Base-by-base conservation (phyloP, 2,329 filamentous ascomycete species). In the Cryphonectria naterciae region DNA sequence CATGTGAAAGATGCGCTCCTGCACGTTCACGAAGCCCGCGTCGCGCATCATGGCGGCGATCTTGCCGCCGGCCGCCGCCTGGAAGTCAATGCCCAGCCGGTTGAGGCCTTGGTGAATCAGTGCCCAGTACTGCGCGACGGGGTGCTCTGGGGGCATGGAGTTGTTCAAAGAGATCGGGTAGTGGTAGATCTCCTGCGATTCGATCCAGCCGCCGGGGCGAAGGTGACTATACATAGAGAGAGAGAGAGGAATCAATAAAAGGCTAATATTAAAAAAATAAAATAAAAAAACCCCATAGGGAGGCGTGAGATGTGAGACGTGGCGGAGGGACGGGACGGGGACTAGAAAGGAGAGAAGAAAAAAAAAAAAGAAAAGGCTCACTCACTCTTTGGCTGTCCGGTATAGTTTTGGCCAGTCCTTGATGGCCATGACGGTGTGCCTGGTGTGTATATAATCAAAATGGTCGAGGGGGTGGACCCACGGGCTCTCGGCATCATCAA, bases 371-470 rank as follows among this genome's bases (percentile, higher is more conserved):
- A 32, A 32, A 3, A 32, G 4, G 28, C 28, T 39, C 41, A 49
- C 69, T 75, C 75, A 87, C 86, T 85, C 82, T 56, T 83, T 80
- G 1, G 83, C 80, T 69, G 83, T 82, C 19, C 78, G 77, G 70
- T 89, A 82, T 0, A 89, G 76, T 19, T 76, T 80, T 1, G 81
- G 81, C 87, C 87, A 90, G 75, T 89, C 82, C 65, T 83, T 85
- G 70, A 90, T 85, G 2, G 84, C 86, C 81, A 86, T 84, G 19
- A 86, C 85, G 0, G 85, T 86, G 70, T 87, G 85, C 3, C 87
- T 81, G n/a, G 83, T 84, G 75, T 90, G 88, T 46, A 91, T 84
- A 71, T 88, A 89, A 76, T 91, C 88, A 68, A 89, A 90, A 67
- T 85, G 82, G 71, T 88, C 84, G 4, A 77, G 75, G 6, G 85